phyloP scores from a whole-genome alignment of 2,329 filamentous ascomycete genomes.

The Lecanicillium sp. region DNA sequence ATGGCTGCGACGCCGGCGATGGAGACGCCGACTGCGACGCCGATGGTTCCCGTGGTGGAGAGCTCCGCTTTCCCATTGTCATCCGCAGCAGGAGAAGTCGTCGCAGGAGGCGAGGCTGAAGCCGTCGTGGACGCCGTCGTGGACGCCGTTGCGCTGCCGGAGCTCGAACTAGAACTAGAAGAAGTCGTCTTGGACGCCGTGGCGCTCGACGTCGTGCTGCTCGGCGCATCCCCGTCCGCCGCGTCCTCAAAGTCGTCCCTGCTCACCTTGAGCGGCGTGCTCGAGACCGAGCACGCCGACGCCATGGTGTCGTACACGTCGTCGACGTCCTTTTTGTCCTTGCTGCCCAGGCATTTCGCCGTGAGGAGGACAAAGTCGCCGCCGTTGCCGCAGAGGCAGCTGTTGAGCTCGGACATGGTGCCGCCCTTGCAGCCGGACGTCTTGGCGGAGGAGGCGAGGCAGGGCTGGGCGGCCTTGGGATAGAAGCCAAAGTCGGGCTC shows the following conservation, averaged over 20 bases:
- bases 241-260: slow-evolving; percentile 33
- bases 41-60: slow-evolving; percentile 27
- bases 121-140: slow-evolving; percentile 16
- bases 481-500: slow-evolving; percentile 39
- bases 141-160: slow-evolving; percentile 3
- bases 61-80: slow-evolving; percentile 15
- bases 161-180: slow-evolving; percentile 16
- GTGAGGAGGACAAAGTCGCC: slow-evolving; percentile 38
- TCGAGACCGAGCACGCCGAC: slow-evolving; percentile 34
- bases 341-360: slow-evolving; percentile 34
- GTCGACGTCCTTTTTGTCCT: slow-evolving; percentile 27
- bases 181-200: slow-evolving; percentile 16
- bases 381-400: slow-evolving; percentile 40
- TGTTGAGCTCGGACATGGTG: slow-evolving; percentile 32
- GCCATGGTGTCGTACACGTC: slow-evolving; percentile 36
- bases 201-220: neutral
- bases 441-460: slow-evolving; percentile 32
- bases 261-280: slow-evolving; percentile 33
- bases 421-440: slow-evolving; percentile 31
- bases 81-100: slow-evolving; percentile 16
- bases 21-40: slow-evolving; percentile 28
- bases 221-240: slow-evolving; percentile 20
- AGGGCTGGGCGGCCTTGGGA: slow-evolving; percentile 33
- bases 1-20: slow-evolving; percentile 24
- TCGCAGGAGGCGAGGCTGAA: slow-evolving; percentile 17